Evolutionary conservation across 306 rosid species (phyloP).

Genomic region (Sechiopsis laciniata): DNA sequence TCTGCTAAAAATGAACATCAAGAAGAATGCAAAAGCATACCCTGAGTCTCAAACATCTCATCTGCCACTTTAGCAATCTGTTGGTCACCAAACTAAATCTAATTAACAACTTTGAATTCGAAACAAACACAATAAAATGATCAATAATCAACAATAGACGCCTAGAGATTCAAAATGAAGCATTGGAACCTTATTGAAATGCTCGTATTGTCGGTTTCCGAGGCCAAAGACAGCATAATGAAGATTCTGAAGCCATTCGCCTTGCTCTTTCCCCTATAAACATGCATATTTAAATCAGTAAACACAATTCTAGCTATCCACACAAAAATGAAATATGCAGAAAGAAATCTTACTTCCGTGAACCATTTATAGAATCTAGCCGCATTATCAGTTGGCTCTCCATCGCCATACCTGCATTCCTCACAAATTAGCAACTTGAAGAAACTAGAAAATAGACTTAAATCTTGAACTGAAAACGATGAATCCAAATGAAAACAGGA

Average conservation of each 20-base stretch:
- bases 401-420: slow-evolving; percentile 88
- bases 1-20: slow-evolving; percentile 4
- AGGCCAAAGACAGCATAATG: slow-evolving; percentile 90
- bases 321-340: background rate
- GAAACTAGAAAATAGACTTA: background rate
- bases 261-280: slow-evolving; percentile 69
- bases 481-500: background rate
- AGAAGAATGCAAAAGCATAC: slow-evolving; percentile 30
- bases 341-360: slow-evolving; percentile 49
- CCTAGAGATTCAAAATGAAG: slow-evolving; percentile 1
- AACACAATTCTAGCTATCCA: slow-evolving; percentile 10
- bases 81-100: slow-evolving; percentile 20
- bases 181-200: slow-evolving; percentile 79
- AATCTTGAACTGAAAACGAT: background rate
- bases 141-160: background rate
- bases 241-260: slow-evolving; percentile 71
- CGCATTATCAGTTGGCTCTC: slow-evolving; percentile 97
- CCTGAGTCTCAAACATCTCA: slow-evolving; percentile 59
- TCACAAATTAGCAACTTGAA: slow-evolving; percentile 23
- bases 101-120: background rate
- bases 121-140: background rate
- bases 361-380: slow-evolving; percentile 94
- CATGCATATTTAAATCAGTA: slow-evolving; percentile 21
- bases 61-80: slow-evolving; percentile 72
- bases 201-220: slow-evolving; percentile 96